Evolutionary conservation across 345 rosid genomes (phyloP), one percentile per base, ranked within the genome.

Genomic region (Schrenkiella parvula): DNA sequence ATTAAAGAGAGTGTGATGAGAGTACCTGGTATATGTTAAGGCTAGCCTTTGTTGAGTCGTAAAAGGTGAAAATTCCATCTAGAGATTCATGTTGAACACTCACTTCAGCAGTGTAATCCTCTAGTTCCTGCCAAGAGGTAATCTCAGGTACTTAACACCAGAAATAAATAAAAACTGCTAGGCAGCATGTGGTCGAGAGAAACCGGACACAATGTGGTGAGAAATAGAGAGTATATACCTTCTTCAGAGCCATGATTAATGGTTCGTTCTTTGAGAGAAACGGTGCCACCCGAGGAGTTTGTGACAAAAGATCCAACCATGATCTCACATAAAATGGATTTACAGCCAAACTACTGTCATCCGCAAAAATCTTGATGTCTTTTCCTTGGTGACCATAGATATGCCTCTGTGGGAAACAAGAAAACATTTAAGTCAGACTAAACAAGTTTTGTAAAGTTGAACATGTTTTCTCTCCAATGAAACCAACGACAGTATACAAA

Each of bases 241-340:
- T 95, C 77, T 82, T 85, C 75, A 95, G 57, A 70, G 92, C 96
- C 85, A 78, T 70, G 68, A 95, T 76, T 58, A 95, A 79, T 12
- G 96, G 95, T 66, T 95, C 93, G 48, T 88, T 85, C 90, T 95
- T 95, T 55, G 93, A 79, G 46, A 95, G 85, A 79, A 89, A 88
- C 17, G 99, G 99, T 28, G 95, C 97, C 74, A 95, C 95, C 63
- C 97, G 91, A 80, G 97, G 96, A 51, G 96, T 91, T 75, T 46
- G 86, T 75, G 96, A 91, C 82, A 95, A 79, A 53, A 95, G 83
- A 81, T 86, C 90, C 83, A 89, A 80, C 99, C 96, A 95, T 64
- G 93, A 86, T 62, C 74, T 66, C 43, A 95, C 66, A 65, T 91
- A 91, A 66, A 84, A 82, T 23, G 93, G 93, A 76, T 83, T 88